Conservation (phyloP, 2,329 filamentous ascomycete genomes). For the Emmonsiellopsis sp. region DNA sequence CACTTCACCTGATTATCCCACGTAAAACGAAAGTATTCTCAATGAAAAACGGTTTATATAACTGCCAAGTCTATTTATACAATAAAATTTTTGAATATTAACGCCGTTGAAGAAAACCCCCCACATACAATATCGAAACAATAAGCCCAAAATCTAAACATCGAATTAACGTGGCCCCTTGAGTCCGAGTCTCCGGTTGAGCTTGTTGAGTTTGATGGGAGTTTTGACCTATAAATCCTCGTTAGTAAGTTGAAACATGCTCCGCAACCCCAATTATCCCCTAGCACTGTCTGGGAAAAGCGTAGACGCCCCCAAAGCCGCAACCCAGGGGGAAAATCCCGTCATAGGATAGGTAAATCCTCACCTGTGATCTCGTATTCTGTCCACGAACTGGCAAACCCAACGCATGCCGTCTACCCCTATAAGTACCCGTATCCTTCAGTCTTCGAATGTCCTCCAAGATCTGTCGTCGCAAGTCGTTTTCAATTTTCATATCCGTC, state of each 20-base stretch:
- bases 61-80: slow-evolving; percentile 12
- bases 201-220: slow-evolving; percentile 49
- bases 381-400: slow-evolving; percentile 85
- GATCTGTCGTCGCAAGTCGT: slow-evolving; percentile 67
- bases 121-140: not conserved
- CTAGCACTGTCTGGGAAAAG: too few relatives aligned
- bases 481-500: slow-evolving; percentile 88
- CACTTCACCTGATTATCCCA: not conserved
- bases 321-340: not conserved
- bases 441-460: slow-evolving; percentile 78
- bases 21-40: not conserved
- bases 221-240: slow-evolving; percentile 43
- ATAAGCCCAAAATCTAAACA: not conserved
- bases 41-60: not conserved
- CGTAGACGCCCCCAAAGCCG: too few relatives aligned
- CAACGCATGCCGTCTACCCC: slow-evolving; percentile 88
- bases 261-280: too few relatives aligned
- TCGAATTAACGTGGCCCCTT: slow-evolving; percentile 2
- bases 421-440: slow-evolving; percentile 83
- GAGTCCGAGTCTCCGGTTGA: slow-evolving; percentile 41
- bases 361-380: slow-evolving; percentile 67
- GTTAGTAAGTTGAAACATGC: slow-evolving; percentile 13
- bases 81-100: not conserved
- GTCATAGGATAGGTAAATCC: slow-evolving; percentile 11
- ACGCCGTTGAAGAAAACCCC: slow-evolving; percentile 1